phyloP scores from a whole-genome alignment of 2,329 filamentous ascomycete genomes.

The Claviceps quebecensis region DNA sequence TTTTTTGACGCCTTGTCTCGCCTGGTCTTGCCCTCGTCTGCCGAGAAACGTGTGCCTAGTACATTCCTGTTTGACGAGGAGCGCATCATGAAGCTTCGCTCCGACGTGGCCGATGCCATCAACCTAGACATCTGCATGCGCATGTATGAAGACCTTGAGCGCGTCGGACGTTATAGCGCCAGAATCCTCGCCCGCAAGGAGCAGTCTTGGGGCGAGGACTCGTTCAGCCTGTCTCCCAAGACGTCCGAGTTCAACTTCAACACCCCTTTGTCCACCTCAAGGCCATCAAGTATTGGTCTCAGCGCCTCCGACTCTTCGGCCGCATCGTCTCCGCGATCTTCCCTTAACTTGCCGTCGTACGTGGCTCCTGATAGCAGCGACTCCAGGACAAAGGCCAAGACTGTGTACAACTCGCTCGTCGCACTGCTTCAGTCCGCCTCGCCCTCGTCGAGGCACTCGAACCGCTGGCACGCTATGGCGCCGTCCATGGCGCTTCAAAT shows the following conservation, averaged over 20 bases:
- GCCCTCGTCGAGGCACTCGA: slow-evolving; percentile 24
- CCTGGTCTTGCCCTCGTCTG: slow-evolving; percentile 39
- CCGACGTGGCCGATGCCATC: slow-evolving; percentile 47
- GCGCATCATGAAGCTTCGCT: slow-evolving; percentile 43
- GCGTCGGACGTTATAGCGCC: slow-evolving; percentile 24
- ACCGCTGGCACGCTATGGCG: slow-evolving; percentile 38
- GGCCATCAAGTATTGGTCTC: slow-evolving; percentile 38
- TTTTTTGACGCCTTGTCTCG: slow-evolving; percentile 46
- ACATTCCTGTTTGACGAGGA: slow-evolving; percentile 55
- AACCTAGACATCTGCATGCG: slow-evolving; percentile 52
- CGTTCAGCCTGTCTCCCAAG: slow-evolving; percentile 8
- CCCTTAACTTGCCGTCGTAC: slow-evolving; percentile 24
- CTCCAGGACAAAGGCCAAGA: slow-evolving; percentile 29
- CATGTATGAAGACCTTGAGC: slow-evolving; percentile 39
- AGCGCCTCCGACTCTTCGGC: slow-evolving; percentile 37
- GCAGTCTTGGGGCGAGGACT: slow-evolving; percentile 17
- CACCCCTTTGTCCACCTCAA: slow-evolving; percentile 26
- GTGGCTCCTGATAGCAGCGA: slow-evolving; percentile 24
- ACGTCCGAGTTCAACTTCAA: slow-evolving; percentile 33
- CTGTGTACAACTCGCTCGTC: slow-evolving; percentile 38
- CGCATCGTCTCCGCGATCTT: slow-evolving; percentile 38
- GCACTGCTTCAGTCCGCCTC: slow-evolving; percentile 40
- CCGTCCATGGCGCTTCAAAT: slow-evolving; percentile 43
- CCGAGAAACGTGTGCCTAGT: slow-evolving; percentile 34
- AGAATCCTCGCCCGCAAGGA: slow-evolving; percentile 7